phyloP scores from a whole-genome alignment of 78 protist genomes.

The Mastigamoeba balamuthi region DNA sequence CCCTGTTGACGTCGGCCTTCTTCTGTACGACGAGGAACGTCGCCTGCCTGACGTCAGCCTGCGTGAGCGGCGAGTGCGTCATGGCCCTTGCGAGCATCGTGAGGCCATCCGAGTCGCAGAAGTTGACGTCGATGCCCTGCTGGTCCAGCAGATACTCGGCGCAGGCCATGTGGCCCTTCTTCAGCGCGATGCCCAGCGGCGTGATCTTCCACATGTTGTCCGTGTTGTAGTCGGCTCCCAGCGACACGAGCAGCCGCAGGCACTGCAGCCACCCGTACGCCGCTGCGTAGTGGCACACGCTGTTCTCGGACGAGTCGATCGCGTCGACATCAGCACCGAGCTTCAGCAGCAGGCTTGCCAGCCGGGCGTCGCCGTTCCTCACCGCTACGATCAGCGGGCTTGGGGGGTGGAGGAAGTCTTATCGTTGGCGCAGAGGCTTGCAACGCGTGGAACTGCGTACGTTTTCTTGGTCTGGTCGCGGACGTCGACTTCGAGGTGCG shows the following conservation, averaged over 20 bases:
- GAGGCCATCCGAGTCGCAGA: neutral
- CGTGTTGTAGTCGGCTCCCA: neutral
- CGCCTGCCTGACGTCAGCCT: neutral
- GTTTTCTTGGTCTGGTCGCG: slow-evolving; percentile 17
- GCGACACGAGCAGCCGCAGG: neutral
- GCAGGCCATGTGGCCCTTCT: slow-evolving; percentile 5
- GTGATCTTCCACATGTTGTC: slow-evolving; percentile 14
- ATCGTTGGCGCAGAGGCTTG: too few relatives aligned
- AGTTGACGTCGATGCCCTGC: neutral
- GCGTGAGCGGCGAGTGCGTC: neutral
- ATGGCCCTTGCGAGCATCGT: neutral
- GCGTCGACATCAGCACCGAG: neutral
- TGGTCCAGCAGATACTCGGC: neutral
- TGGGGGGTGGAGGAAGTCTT: slow-evolving; percentile 19
- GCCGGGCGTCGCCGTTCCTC: slow-evolving; percentile 18
- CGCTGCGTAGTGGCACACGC: slow-evolving; percentile 17
- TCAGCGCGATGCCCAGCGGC: slow-evolving; percentile 15
- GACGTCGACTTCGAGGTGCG: slow-evolving; percentile 1
- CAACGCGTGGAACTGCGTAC: too few relatives aligned
- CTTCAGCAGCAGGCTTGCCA: slow-evolving; percentile 15
- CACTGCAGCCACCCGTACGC: slow-evolving; percentile 37
- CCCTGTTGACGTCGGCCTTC: neutral
- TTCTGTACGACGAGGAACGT: neutral
- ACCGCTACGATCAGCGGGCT: slow-evolving; percentile 12
- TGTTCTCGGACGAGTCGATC: slow-evolving; percentile 27